These are phyloP conservation scores for Phialophora chinensis DNA, from an alignment of 2,329 filamentous ascomycete genomes.

Conservation along the genomic window DNA sequence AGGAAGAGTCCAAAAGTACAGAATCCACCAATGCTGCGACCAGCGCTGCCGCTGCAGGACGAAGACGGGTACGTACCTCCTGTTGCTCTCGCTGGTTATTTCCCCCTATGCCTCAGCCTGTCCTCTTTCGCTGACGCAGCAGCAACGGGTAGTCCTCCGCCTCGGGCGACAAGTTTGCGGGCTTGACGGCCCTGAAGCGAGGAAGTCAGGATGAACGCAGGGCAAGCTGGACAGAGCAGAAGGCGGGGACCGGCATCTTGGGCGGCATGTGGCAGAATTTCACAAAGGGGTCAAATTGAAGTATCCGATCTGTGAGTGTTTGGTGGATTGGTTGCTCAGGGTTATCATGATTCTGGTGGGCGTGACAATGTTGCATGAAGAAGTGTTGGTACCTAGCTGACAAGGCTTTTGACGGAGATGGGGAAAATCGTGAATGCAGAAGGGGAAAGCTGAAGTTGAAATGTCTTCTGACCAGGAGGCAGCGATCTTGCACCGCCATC, in stretches of 20 bases:
- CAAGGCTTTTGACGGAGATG: background rate
- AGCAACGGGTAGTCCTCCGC: slow-evolving; percentile 20
- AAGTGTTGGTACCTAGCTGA: background rate
- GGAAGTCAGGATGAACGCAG: slow-evolving; percentile 33
- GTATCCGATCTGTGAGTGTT: background rate
- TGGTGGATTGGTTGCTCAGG: background rate
- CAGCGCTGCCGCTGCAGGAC: slow-evolving; percentile 28
- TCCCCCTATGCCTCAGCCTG: background rate
- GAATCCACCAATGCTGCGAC: slow-evolving; percentile 10
- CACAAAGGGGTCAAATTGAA: slow-evolving; percentile 40
- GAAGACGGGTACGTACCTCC: slow-evolving; percentile 36
- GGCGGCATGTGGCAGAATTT: slow-evolving; percentile 39
- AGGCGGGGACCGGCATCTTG: slow-evolving; percentile 34
- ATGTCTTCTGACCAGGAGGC: background rate
- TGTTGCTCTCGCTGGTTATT: background rate
- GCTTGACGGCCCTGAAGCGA: slow-evolving; percentile 35
- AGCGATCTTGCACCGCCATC: background rate
- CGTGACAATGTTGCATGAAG: background rate
- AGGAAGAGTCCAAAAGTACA: slow-evolving; percentile 24
- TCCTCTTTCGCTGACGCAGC: background rate
- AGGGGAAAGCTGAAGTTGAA: background rate
- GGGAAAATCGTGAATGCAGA: too few species aligned
- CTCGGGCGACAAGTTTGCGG: slow-evolving; percentile 34
- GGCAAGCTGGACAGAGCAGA: slow-evolving; percentile 35
- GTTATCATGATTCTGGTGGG: background rate